Evolutionary conservation across 169 alveolate genomes (phyloP).

Genomic region (Plasmodium coatneyi): DNA sequence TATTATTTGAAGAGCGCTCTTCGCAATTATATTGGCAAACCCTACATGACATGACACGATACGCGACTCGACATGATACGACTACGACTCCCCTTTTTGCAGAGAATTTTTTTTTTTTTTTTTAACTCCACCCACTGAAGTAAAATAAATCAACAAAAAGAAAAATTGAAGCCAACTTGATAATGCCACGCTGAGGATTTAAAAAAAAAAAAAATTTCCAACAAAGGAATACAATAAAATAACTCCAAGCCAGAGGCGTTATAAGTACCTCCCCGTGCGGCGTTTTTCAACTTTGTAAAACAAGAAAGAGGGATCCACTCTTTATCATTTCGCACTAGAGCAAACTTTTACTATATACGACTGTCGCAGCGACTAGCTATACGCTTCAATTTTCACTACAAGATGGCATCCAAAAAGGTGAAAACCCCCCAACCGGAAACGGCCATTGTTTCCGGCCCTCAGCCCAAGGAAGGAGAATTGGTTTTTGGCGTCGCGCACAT

Average conservation of each 20-base stretch:
- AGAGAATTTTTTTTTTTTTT: too few species aligned
- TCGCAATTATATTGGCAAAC: not conserved
- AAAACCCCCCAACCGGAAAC: constrained; percentile 77
- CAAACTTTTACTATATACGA: not conserved
- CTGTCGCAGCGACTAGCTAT: not conserved
- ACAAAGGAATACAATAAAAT: not conserved
- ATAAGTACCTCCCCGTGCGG: not conserved
- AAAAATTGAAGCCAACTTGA: not conserved
- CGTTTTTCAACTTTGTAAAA: not conserved
- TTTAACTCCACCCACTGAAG: not conserved
- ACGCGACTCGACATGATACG: not conserved
- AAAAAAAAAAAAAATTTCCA: not conserved
- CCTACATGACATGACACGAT: not conserved
- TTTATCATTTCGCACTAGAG: not conserved
- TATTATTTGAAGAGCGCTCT: not conserved
- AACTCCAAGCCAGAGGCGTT: not conserved
- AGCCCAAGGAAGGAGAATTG: constrained; percentile 93
- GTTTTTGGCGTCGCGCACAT: constrained; percentile 99
- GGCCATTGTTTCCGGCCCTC: constrained; percentile 84
- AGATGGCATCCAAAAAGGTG: constrained; percentile 72
- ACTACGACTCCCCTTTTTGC: not conserved
- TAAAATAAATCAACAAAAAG: not conserved
- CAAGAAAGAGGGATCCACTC: not conserved
- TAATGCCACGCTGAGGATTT: not conserved
- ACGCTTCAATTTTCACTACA: not conserved